These are phyloP conservation scores for Lactarius hengduanensis DNA, from an alignment of 768 basidiomycete genomes.

Conservation along the genomic window DNA sequence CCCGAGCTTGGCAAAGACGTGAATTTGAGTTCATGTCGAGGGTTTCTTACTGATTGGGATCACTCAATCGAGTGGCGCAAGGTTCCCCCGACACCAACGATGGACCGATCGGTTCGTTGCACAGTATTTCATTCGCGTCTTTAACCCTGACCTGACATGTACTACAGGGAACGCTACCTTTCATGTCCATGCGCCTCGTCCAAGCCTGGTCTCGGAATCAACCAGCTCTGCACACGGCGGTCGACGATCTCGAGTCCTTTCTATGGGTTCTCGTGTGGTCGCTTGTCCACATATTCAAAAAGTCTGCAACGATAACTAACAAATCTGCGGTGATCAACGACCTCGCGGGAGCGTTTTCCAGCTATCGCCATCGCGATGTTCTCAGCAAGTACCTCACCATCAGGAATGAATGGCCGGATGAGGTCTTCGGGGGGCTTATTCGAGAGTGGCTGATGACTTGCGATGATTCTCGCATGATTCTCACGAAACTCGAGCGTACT, in stretches of 20 bases:
- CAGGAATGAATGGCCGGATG: too few species aligned
- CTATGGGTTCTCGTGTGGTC: background rate
- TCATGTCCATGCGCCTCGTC: background rate
- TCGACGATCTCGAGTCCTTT: constrained; percentile 7
- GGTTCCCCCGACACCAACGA: too few species aligned
- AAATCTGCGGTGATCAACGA: too few species aligned
- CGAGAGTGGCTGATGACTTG: background rate
- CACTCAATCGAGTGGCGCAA: too few species aligned
- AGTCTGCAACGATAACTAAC: background rate
- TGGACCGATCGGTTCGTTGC: too few species aligned
- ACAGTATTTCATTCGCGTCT: too few species aligned
- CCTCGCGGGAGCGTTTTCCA: too few species aligned
- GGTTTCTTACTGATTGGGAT: too few species aligned
- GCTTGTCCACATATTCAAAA: background rate
- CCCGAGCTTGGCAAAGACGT: background rate
- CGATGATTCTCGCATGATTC: background rate
- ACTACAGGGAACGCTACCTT: constrained; percentile 1
- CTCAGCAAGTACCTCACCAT: too few species aligned
- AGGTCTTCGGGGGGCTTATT: too few species aligned
- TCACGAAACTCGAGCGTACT: background rate
- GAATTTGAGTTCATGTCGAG: background rate
- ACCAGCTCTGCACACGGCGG: background rate
- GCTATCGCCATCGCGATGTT: too few species aligned
- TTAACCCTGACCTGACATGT: too few species aligned
- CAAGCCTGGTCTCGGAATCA: accelerated